Evolutionary conservation across 2,329 filamentous ascomycete genomes (phyloP), one percentile per base, ranked within the genome.

Genomic region (Monilinia fructicola): DNA sequence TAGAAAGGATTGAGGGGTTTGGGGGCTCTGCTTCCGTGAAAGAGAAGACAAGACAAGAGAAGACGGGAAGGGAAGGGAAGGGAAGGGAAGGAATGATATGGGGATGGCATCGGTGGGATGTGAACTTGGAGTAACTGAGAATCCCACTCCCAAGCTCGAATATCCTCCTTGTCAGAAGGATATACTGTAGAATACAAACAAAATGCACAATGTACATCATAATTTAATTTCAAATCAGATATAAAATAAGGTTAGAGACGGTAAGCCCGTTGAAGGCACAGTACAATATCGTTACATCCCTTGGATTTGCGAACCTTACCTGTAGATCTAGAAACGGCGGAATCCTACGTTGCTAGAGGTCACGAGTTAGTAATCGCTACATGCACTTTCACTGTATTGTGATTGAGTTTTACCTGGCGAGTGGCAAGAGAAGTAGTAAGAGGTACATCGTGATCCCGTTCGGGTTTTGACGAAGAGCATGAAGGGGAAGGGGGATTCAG

Each of bases 241-340:
- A 59, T 23, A 31, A 46, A 50, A 50, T 65, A 60, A 60, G 48
- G 35, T 54, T 53, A 16, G 16, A 44, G 40, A 31, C 46, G 46
- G 46, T 31, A 65, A n/a, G 54, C 63, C 23, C 23, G 46, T 52
- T 58, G 55, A 31, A n/a, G 63, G 63, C 54, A 52, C 54, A 52
- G 54, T 12, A 40, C 4, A 38, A 16, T 5, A 50, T n/a, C 44
- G 16, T 42, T 16, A 5, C 16, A 42, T 38, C 44, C 55, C 40
- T 28, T 50, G 44, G 44, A 60, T 18, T 38, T 46, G 4, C 18
- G n/a, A 38, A 60, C 26, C 44, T 23, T 60, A 60, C 44, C 28
- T 21, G 44, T 48, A 12, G 28, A 50, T 11, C n/a, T 59, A 35
- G 31, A 35, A 21, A 18, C 28, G 28, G 31, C 23, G 6, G 4